Percentiles rank a stretch among this genome's conserved stretches.
These are phyloP conservation scores for Boechera stricta DNA, from an alignment of 345 rosid genomes.

Conservation along the genomic window DNA sequence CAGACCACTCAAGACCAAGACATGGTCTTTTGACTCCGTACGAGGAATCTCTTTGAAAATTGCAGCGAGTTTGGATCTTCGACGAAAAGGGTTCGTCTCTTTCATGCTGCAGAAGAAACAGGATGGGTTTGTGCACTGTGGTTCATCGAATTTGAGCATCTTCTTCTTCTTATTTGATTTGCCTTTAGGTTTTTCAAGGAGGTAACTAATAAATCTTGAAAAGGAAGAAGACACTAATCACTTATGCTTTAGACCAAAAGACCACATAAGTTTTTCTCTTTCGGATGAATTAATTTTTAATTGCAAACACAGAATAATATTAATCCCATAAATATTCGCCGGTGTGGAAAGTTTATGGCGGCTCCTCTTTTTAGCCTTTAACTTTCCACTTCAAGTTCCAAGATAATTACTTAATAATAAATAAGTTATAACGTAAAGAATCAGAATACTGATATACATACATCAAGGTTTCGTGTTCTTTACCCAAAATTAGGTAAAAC, in stretches of 20 bases:
- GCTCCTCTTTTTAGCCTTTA: constrained; percentile 39
- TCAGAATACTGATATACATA: constrained; percentile 18
- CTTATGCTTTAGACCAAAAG: constrained; percentile 20
- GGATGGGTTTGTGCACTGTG: constrained; percentile 53
- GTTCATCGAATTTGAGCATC: constrained; percentile 41
- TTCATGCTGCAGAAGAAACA: constrained; percentile 83
- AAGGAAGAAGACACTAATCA: constrained; percentile 14
- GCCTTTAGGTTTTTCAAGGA: constrained; percentile 12
- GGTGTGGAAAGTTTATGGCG: constrained; percentile 49
- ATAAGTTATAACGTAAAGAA: constrained; percentile 12
- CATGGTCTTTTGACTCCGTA: constrained; percentile 61
- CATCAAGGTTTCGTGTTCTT: constrained; percentile 35
- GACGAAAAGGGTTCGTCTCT: constrained; percentile 54
- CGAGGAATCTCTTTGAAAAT: constrained; percentile 71
- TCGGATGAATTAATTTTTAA: neutral
- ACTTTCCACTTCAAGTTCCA: constrained; percentile 47
- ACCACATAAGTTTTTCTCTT: constrained; percentile 21
- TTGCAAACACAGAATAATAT: neutral
- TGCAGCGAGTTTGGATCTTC: constrained; percentile 55
- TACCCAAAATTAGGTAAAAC: constrained; percentile 37
- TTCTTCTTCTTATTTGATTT: constrained; percentile 22
- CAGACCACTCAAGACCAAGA: constrained; percentile 68
- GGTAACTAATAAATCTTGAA: constrained; percentile 19
- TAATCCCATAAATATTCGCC: constrained; percentile 24
- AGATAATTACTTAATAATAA: constrained; percentile 24